Evolutionary conservation across 306 rosid species (phyloP).

Genomic region (Myrica gale): DNA sequence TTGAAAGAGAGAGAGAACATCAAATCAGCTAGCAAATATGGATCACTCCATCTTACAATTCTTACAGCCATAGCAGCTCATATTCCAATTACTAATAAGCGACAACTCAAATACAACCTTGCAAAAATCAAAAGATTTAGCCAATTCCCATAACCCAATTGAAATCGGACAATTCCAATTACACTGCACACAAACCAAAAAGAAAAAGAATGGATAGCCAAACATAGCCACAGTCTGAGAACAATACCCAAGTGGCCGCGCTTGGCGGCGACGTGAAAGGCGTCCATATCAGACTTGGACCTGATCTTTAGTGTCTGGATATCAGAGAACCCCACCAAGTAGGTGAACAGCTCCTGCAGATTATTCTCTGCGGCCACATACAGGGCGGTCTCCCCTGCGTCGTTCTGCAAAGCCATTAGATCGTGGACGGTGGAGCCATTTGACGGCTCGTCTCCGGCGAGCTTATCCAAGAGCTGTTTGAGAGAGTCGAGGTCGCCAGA

Average conservation of each 20-base stretch:
- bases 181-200: neutral
- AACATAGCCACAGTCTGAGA: constrained; percentile 11
- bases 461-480: constrained; percentile 44
- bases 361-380: constrained; percentile 72
- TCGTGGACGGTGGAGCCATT: constrained; percentile 50
- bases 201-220: neutral
- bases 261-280: constrained; percentile 85
- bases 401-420: constrained; percentile 78
- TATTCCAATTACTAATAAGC: neutral
- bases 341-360: constrained; percentile 52
- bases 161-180: neutral
- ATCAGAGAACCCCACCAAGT: constrained; percentile 55
- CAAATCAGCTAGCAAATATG: neutral
- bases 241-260: constrained; percentile 70
- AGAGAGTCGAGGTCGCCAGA: constrained; percentile 71
- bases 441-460: constrained; percentile 46
- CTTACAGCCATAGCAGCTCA: neutral
- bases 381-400: constrained; percentile 70
- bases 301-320: constrained; percentile 62
- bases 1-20: neutral
- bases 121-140: neutral
- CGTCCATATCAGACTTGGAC: constrained; percentile 82
- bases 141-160: constrained; percentile 4
- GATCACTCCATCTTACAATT: neutral
- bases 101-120: neutral